Percentiles rank a stretch among this genome's conserved stretches.
These are phyloP conservation scores for Lachancea sp. DNA, from an alignment of 805 yeast genomes.

Conservation along the genomic window DNA sequence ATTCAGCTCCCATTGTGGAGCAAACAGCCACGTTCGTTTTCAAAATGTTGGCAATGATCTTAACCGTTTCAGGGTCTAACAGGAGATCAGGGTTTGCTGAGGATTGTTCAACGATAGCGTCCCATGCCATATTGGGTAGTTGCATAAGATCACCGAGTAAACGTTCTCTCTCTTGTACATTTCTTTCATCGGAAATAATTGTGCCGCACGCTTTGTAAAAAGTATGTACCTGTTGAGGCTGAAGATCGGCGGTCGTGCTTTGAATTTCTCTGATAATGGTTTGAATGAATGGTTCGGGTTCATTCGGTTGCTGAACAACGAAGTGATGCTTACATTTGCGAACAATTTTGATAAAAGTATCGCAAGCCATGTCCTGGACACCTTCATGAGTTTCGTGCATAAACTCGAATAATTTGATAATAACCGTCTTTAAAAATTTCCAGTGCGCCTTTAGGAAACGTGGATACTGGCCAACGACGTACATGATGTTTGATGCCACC, in stretches of 20 bases:
- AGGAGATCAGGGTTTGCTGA: conserved; percentile 76
- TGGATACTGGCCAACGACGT: conserved; percentile 98
- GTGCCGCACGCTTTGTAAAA: conserved; percentile 97
- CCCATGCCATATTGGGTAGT: conserved; percentile 93
- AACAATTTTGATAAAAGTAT: conserved; percentile 93
- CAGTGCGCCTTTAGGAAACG: conserved; percentile 96
- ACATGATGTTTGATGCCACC: conserved; percentile 99
- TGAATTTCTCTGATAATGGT: conserved; percentile 82
- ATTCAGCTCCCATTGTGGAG: conserved; percentile 87
- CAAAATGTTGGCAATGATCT: conserved; percentile 85
- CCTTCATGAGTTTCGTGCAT: conserved; percentile 99
- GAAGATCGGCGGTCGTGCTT: conserved; percentile 81
- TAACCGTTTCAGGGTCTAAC: conserved; percentile 75
- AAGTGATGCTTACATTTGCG: conserved; percentile 93
- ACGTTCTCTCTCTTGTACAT: conserved; percentile 60
- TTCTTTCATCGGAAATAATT: conserved; percentile 81
- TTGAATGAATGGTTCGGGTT: conserved; percentile 83
- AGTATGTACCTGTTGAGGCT: conserved; percentile 96
- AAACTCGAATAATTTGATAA: conserved; percentile 90
- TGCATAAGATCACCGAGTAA: conserved; percentile 76
- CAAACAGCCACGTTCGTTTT: conserved; percentile 96
- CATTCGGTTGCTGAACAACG: conserved; percentile 79
- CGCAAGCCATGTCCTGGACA: conserved; percentile 99
- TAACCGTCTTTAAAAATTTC: conserved; percentile 94
- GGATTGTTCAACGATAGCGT: conserved; percentile 77